Percentiles rank a stretch among this genome's conserved stretches.
phyloP scores from a whole-genome alignment of 495 filamentous ascomycete genomes.

The Chaetomium cochliodes region DNA sequence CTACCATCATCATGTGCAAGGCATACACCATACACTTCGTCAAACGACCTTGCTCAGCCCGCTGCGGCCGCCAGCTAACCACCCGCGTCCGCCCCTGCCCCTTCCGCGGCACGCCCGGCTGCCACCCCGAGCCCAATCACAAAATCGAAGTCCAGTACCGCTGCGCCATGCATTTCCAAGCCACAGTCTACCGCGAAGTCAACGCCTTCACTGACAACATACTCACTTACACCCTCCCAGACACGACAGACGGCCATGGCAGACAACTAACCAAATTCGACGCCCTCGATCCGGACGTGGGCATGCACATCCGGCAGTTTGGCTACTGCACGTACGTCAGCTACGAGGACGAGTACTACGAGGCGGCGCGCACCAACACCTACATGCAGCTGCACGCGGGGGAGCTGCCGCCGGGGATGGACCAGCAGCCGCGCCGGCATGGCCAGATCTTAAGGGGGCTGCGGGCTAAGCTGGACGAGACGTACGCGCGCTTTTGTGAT shows the following conservation, averaged over 20 bases:
- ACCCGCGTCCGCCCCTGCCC: background rate
- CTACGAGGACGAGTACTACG: slow-evolving; percentile 3
- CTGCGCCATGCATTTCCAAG: background rate
- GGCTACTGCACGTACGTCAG: background rate
- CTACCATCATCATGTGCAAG: background rate
- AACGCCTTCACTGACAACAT: background rate
- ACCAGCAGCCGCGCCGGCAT: background rate
- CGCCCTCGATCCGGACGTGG: background rate
- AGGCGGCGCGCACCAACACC: background rate
- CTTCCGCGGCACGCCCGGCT: background rate
- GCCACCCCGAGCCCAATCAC: background rate
- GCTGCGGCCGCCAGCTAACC: background rate
- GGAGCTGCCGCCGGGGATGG: background rate
- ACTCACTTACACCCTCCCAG: background rate
- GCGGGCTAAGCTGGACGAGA: background rate
- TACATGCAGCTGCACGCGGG: background rate
- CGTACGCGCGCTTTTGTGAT: background rate
- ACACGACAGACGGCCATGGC: background rate
- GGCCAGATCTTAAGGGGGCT: background rate
- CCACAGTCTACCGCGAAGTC: background rate
- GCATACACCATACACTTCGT: background rate
- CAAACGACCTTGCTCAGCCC: background rate
- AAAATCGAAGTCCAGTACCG: background rate
- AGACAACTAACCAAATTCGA: background rate
- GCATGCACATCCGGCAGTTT: background rate